Evolutionary conservation across 129 eudicot genomes (phyloP), one percentile per base, ranked within the genome.

Genomic region (Pittosporum tobira): DNA sequence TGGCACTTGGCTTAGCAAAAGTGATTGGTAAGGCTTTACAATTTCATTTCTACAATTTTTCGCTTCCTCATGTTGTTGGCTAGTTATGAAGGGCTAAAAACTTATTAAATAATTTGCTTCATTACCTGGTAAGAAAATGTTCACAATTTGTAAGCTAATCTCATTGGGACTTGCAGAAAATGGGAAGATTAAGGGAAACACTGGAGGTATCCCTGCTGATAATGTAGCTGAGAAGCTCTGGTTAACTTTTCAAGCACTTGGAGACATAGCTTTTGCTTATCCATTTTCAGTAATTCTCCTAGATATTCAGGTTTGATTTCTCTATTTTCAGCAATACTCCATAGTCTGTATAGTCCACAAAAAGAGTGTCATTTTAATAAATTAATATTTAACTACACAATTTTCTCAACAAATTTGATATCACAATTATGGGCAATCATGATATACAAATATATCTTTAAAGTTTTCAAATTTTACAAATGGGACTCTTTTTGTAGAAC

Each of bases 201-300:
- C 81, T 13, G 63, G 62, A 49, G 94, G 94, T 34, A 73, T 73
- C 30, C 71, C 81, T 7, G 55, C 70, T 29, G 66, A 57, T 28
- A 65, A 62, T 24, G 38, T 52, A 36, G 55, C 72, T 30, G 66
- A 79, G 40, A 86, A 86, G 67, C 11, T 77, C 18, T 75, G 82
- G 87, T 67, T 73, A 46, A 79, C 69, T 22, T 68, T 74, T 55
- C 91, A 82, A 58, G 95, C 87, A 61, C 77, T 86, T 51, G 91
- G 87, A 51, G 95, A 82, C 72, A 77, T 86, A 58, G 95, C 95
- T 49, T 86, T 86, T 73, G 81, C 95, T 31, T 86, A 76, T 67
- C 84, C 95, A 6, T 82, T 76, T 60, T 54, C 84, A 0, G 57
- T 68, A 42, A 73, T 86, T 29, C 77, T 86, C 49, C 67, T 86